Evolutionary conservation across 371 early-diverging fungal genomes (phyloP), one percentile per base, ranked within the genome.

Genomic region (Mucor indicus): DNA sequence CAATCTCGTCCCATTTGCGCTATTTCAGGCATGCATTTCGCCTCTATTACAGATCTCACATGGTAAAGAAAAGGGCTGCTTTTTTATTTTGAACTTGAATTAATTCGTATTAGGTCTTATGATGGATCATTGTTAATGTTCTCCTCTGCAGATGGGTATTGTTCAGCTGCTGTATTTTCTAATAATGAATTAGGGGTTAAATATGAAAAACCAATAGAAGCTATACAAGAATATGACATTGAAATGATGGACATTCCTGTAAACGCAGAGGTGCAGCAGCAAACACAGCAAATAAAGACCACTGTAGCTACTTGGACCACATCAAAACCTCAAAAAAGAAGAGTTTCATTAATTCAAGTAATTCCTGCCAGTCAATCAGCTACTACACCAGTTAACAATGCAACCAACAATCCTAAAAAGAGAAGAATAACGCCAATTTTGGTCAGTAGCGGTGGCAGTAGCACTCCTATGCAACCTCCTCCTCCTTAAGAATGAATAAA

Each of bases 131-230:
- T 78, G 3, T 57, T 94, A 30, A 66, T 93, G 46, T 64, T 92
- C 44, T 71, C 92, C 1, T 92, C 93, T 0, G 81, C 87, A 2
- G 97, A 96, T 60, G 97, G 97, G 1, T 96, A 87, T 62, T 91
- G 90, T 49, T 89, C 91, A n/a, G 72, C 91, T 5, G 80, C 87
- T 19, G 77, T 83, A 4, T 90, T 95, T 64, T 80, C 84, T 4
- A 66, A 80, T 23, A 64, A 68, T 11, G 85, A 85, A 54, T 57
- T 85, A 5, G 85, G 83, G 6, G 50, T 53, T 3, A 57, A 64
- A 9, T 67, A 73, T 29, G 54, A 53, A 32, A 55, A 39, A 44
- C 23, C 36, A 23, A 35, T 30, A 22, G 47, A 43, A 10, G 22
- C 23, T 6, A 38, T 13, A 6, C 24, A 50, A 17, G 54, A 47